A percentile compares a stretch with the other conserved stretches of the same genome.
Conservation (phyloP, 148 eudicot genomes). For the Heliosperma pusillum region DNA sequence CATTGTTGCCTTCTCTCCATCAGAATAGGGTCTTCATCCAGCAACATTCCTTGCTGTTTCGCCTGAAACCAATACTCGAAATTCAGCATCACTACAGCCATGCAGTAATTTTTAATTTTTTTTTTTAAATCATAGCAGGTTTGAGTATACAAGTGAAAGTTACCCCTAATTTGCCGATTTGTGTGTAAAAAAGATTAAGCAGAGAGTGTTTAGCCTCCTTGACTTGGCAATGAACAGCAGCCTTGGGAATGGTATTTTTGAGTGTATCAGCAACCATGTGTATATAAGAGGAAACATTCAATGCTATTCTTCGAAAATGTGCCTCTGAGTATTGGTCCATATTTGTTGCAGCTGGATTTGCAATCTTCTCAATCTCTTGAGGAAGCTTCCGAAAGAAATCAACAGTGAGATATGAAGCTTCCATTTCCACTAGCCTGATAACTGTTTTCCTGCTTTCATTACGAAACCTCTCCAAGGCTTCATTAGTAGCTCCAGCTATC, state of each 20-base stretch:
- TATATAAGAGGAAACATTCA: conserved; percentile 81
- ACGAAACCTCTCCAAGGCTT: conserved; percentile 81
- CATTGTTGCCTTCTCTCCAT: conserved; percentile 76
- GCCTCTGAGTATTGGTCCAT: conserved; percentile 42
- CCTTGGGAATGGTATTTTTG: conserved; percentile 83
- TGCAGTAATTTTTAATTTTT: too few species aligned
- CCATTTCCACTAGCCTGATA: conserved; percentile 90
- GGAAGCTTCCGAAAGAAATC: conserved; percentile 93
- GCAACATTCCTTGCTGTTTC: conserved; percentile 62
- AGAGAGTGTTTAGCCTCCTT: conserved; percentile 76
- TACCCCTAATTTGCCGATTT: conserved; percentile 83
- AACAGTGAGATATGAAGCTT: conserved; percentile 86
- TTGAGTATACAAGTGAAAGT: conserved; percentile 7
- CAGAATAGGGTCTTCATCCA: conserved; percentile 89
- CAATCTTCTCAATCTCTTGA: conserved; percentile 71
- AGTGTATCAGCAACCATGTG: conserved; percentile 84
- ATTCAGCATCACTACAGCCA: too few species aligned
- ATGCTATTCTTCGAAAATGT: conserved; percentile 40
- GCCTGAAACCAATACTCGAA: conserved; percentile 40
- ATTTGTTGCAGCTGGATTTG: conserved; percentile 38
- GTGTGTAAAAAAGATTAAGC: conserved; percentile 69
- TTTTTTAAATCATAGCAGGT: not conserved
- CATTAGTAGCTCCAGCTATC: conserved; percentile 87
- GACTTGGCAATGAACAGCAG: conserved; percentile 95
- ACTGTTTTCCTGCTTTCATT: conserved; percentile 93